These are phyloP conservation scores for Penicillium sp. DNA, from an alignment of 2,329 filamentous ascomycete species.

Conservation along the genomic window DNA sequence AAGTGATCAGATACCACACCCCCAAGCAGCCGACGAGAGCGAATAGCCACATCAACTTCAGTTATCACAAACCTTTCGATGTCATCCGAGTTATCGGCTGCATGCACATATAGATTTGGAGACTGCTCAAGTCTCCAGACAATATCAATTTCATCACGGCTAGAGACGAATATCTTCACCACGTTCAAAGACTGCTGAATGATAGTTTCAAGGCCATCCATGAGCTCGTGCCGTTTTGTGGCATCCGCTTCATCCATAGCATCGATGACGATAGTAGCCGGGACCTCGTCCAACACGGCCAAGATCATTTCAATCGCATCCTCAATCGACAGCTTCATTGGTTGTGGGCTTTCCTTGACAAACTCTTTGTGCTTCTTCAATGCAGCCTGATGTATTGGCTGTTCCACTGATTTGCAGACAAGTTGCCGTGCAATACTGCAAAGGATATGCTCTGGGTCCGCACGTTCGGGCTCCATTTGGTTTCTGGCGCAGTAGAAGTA, in stretches of 20 bases:
- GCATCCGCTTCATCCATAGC: background rate
- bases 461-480: background rate
- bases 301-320: background rate
- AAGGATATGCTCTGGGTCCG: background rate
- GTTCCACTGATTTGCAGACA: background rate
- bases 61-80: background rate
- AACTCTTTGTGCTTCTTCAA: background rate
- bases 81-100: background rate
- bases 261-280: background rate
- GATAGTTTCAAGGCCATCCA: background rate
- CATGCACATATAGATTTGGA: background rate
- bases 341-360: background rate
- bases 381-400: background rate
- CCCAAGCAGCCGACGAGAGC: background rate
- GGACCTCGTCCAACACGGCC: background rate
- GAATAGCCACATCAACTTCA: background rate
- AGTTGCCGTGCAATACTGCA: background rate
- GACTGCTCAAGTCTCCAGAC: background rate
- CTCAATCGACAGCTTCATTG: background rate
- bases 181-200: background rate
- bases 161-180: background rate
- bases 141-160: background rate
- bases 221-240: background rate
- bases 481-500: background rate
- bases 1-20: background rate